These are phyloP conservation scores for Pleurotus eryngii DNA, from an alignment of 768 basidiomycete species.

Conservation along the genomic window DNA sequence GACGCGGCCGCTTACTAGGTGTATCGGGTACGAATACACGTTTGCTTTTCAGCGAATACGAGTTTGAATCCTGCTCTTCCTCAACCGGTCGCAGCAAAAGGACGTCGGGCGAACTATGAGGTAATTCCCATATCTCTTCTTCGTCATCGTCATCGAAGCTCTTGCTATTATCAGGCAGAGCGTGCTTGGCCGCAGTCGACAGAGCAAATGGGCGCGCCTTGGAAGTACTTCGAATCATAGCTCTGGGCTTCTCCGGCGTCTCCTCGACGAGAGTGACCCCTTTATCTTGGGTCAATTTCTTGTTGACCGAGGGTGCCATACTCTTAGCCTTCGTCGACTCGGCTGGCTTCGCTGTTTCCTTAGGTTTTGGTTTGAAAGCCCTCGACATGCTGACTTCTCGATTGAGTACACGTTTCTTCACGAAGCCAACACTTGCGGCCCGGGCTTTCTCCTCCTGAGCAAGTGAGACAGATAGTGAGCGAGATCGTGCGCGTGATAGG, in stretches of 20 bases:
- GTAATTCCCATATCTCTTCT: constrained; percentile 39
- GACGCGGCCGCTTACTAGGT: constrained; percentile 18
- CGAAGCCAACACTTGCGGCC: constrained; percentile 27
- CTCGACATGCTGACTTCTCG: constrained; percentile 79
- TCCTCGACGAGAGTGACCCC: constrained; percentile 51
- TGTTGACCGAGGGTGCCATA: neutral
- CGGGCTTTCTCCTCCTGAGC: constrained; percentile 54
- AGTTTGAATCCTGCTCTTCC: constrained; percentile 6
- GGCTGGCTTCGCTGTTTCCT: constrained; percentile 12
- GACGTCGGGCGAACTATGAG: constrained; percentile 39
- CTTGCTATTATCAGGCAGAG: neutral
- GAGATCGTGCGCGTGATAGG: constrained; percentile 44
- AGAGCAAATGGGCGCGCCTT: constrained; percentile 10
- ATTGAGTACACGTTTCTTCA: constrained; percentile 53
- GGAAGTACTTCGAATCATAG: constrained; percentile 17
- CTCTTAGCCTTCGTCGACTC: neutral
- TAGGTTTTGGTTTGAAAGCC: constrained; percentile 49
- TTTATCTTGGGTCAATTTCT: constrained; percentile 13
- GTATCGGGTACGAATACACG: constrained; percentile 10
- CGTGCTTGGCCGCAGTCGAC: constrained; percentile 6
- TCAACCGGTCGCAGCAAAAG: constrained; percentile 25
- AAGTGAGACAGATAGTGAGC: constrained; percentile 67
- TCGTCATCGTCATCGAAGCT: constrained; percentile 23
- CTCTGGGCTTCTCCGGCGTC: constrained; percentile 44
- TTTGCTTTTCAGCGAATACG: neutral